Evolutionary conservation across 352 stramenopile species (phyloP).

Genomic region (Phytophthora rubi): DNA sequence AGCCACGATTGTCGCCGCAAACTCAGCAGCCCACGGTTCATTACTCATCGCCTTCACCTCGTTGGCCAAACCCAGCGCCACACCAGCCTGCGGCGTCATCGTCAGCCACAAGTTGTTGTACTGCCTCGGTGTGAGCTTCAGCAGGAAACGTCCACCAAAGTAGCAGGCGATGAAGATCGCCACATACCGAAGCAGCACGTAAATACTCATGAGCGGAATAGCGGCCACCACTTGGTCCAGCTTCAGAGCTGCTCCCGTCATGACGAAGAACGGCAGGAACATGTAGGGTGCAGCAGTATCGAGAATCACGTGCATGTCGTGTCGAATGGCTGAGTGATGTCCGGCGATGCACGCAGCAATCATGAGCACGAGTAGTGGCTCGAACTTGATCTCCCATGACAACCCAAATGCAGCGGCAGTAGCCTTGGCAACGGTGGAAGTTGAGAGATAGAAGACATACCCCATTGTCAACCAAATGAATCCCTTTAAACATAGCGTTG

Average conservation of each 20-base stretch:
- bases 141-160: conserved; percentile 56
- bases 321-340: conserved; percentile 58
- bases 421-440: no score
- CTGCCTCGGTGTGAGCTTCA: conserved; percentile 59
- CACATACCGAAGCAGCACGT: conserved; percentile 62
- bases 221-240: conserved; percentile 64
- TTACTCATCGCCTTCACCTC: conserved; percentile 65
- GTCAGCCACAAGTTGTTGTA: conserved; percentile 82
- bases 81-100: conserved; percentile 70
- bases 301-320: conserved; percentile 81
- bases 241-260: conserved; percentile 70
- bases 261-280: conserved; percentile 79
- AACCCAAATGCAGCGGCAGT: no score
- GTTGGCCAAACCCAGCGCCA: conserved; percentile 65
- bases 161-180: conserved; percentile 74
- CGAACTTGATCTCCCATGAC: conserved; percentile 70
- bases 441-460: conserved; percentile 18
- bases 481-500: background rate
- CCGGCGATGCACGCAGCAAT: conserved; percentile 65
- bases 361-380: conserved; percentile 74
- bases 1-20: conserved; percentile 66
- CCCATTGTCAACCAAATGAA: conserved; percentile 68
- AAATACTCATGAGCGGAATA: conserved; percentile 70
- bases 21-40: conserved; percentile 63
- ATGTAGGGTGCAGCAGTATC: conserved; percentile 71